Evolutionary conservation across 1,139 yeast species (phyloP).

Genomic region (Candida labiduridarum): DNA sequence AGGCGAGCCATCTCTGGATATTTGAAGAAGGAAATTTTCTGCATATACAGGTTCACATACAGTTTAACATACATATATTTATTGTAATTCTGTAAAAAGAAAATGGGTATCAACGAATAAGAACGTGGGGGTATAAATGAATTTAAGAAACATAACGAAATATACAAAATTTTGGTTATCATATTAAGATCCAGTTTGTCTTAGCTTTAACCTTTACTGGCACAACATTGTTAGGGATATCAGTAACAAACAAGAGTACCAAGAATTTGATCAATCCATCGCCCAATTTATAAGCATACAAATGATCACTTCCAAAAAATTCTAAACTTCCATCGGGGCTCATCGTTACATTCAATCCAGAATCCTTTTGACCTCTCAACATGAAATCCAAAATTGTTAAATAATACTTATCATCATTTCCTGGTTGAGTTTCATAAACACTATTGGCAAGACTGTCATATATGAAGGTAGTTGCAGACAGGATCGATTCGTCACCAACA

Average conservation of each 20-base stretch:
- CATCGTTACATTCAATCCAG: not conserved
- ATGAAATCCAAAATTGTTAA: conserved; percentile 1
- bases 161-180: not conserved
- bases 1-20: too few relatives aligned
- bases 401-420: not conserved
- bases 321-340: conserved; percentile 2
- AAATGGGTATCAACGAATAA: too few relatives aligned
- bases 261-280: not conserved
- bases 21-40: conserved; percentile 32
- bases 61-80: not conserved
- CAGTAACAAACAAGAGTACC: not conserved
- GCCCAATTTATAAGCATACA: conserved; percentile 1
- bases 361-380: not conserved
- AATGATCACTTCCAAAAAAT: conserved; percentile 3
- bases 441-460: not conserved
- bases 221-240: not conserved
- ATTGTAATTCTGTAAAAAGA: not conserved
- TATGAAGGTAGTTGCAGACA: not conserved
- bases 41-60: conserved; percentile 47
- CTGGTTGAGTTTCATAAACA: not conserved
- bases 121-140: not conserved
- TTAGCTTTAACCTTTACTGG: conserved; percentile 2
- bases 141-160: not conserved
- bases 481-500: not conserved
- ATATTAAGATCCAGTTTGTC: conserved; percentile 1